These are phyloP conservation scores for Boletus rufocinnamomeus DNA, from an alignment of 768 basidiomycete genomes.

Conservation along the genomic window DNA sequence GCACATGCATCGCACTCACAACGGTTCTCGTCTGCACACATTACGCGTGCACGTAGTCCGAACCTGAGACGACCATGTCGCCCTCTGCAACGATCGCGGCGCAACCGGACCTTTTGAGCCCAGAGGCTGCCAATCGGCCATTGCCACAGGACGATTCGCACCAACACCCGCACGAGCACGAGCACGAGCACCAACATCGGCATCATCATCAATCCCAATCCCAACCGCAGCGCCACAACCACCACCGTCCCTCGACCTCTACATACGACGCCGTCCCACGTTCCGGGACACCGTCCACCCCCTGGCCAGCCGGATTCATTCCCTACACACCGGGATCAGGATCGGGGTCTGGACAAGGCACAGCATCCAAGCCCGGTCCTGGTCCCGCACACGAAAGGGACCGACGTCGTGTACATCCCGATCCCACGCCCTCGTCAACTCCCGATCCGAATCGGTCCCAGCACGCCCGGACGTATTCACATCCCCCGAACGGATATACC, in stretches of 20 bases:
- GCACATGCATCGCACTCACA: background rate
- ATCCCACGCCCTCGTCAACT: background rate
- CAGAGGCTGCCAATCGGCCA: conserved; percentile 39
- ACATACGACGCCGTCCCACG: conserved; percentile 5
- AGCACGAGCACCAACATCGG: background rate
- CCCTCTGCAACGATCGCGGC: conserved; percentile 30
- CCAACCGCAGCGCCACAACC: conserved; percentile 4
- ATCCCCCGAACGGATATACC: background rate
- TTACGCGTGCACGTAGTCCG: conserved; percentile 35
- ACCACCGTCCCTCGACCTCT: background rate
- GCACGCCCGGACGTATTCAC: background rate
- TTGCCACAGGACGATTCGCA: conserved; percentile 23
- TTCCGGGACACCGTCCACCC: conserved; percentile 11
- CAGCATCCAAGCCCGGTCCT: background rate
- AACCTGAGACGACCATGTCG: conserved; percentile 40
- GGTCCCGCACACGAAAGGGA: background rate
- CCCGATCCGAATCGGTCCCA: background rate
- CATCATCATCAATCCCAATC: conserved; percentile 4
- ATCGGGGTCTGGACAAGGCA: background rate
- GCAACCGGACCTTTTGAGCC: conserved; percentile 46
- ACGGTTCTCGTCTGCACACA: background rate
- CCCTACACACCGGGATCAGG: conserved; percentile 7
- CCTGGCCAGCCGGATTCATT: conserved; percentile 26
- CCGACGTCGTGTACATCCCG: background rate
- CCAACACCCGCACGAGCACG: background rate